phyloP scores from a whole-genome alignment of 805 yeast genomes.

The Hanseniaspora lachancei region DNA sequence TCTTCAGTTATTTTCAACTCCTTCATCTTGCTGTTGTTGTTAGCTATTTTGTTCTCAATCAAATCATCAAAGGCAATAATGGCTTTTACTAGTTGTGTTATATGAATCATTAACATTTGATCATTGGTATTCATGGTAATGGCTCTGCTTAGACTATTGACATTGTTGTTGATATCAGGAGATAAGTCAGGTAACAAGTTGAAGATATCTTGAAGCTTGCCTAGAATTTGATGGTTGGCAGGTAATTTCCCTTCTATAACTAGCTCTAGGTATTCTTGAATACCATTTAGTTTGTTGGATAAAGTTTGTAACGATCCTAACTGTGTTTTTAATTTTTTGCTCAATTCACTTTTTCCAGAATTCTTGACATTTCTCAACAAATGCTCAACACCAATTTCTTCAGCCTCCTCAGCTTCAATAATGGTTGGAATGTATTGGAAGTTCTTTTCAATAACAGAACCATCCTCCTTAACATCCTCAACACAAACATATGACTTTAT shows the following conservation, averaged over 20 bases:
- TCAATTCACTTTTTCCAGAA: slow-evolving; percentile 87
- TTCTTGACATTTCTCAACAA: slow-evolving; percentile 85
- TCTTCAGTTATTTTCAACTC: slow-evolving; percentile 28
- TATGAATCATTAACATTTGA: slow-evolving; percentile 85
- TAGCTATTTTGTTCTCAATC: slow-evolving; percentile 88
- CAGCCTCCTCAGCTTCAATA: slow-evolving; percentile 97
- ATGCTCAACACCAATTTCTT: slow-evolving; percentile 98
- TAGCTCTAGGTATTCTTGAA: slow-evolving; percentile 62
- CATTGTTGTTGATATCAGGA: slow-evolving; percentile 19
- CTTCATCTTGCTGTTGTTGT: slow-evolving; percentile 38
- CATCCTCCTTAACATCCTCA: slow-evolving; percentile 93
- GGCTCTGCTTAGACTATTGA: slow-evolving; percentile 45
- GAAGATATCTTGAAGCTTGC: slow-evolving; percentile 87
- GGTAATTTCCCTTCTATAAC: slow-evolving; percentile 65
- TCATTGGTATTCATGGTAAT: slow-evolving; percentile 90
- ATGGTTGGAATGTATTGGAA: slow-evolving; percentile 85
- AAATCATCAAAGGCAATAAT: slow-evolving; percentile 93
- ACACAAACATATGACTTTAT: slow-evolving; percentile 89
- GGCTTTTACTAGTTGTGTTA: slow-evolving; percentile 79
- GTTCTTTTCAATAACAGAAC: slow-evolving; percentile 81
- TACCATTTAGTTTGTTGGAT: slow-evolving; percentile 63
- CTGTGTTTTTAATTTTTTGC: slow-evolving; percentile 78
- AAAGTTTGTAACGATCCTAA: slow-evolving; percentile 78
- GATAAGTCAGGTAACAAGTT: slow-evolving; percentile 75
- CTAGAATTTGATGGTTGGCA: slow-evolving; percentile 77